These are phyloP conservation scores for Neurospora africana DNA, from an alignment of 495 filamentous ascomycete species.

Conservation along the genomic window DNA sequence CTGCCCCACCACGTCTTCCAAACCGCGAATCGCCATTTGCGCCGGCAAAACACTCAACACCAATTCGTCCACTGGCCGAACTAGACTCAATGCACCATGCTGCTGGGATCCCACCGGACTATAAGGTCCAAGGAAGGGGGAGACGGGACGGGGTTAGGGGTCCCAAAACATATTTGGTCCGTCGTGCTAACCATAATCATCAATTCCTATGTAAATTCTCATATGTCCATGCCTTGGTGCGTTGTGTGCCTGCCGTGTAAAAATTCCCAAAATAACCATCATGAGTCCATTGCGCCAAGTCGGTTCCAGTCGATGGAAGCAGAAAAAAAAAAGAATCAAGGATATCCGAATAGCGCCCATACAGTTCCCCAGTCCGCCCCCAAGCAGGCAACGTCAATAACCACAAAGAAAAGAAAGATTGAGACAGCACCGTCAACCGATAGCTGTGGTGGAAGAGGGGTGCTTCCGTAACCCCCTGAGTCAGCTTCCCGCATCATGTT, in stretches of 20 bases:
- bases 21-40: constrained; percentile 15
- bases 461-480: background rate
- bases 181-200: background rate
- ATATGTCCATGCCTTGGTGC: background rate
- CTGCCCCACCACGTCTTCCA: constrained; percentile 5
- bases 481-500: background rate
- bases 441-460: background rate
- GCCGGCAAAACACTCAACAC: background rate
- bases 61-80: background rate
- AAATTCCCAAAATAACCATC: background rate
- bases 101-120: background rate
- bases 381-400: background rate
- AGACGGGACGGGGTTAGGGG: background rate
- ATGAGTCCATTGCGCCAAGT: background rate
- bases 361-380: background rate
- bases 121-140: background rate
- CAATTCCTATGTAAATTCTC: background rate
- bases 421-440: background rate
- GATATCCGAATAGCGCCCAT: background rate
- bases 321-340: background rate
- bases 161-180: background rate
- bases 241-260: background rate
- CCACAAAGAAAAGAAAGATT: background rate
- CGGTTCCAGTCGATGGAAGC: background rate
- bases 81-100: background rate